These are phyloP conservation scores for Pneumocystis wakefieldiae DNA, from an alignment of 1,139 yeast genomes.

Conservation along the genomic window DNA sequence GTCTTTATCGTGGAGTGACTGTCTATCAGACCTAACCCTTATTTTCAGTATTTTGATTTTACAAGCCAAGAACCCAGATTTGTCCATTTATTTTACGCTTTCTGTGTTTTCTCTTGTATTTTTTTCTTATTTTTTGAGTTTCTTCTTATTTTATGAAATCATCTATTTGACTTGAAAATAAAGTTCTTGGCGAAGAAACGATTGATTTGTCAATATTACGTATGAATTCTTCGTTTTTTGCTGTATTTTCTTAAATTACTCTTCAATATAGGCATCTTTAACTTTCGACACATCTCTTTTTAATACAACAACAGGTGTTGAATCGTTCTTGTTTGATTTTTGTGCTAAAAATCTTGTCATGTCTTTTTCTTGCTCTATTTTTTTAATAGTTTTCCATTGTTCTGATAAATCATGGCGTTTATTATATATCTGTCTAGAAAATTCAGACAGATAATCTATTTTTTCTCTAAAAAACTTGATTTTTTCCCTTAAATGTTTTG, in stretches of 20 bases:
- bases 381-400: not conserved
- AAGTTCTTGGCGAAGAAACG: too few species aligned
- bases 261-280: not conserved
- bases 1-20: not conserved
- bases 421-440: not conserved
- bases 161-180: too few species aligned
- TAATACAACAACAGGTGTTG: not conserved
- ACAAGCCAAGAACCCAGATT: too few species aligned
- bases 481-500: not conserved
- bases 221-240: too few species aligned
- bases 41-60: too few species aligned
- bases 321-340: not conserved
- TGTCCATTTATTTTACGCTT: too few species aligned
- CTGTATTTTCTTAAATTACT: not conserved
- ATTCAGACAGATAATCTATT: not conserved
- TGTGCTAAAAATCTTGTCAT: not conserved
- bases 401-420: not conserved
- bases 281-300: not conserved
- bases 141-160: too few species aligned
- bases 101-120: too few species aligned
- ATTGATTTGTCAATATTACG: too few species aligned
- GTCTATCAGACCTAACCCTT: not conserved
- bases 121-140: too few species aligned
- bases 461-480: not conserved
- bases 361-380: not conserved